Evolutionary conservation across 352 stramenopile genomes (phyloP).

Genomic region (Peronospora farinosa): DNA sequence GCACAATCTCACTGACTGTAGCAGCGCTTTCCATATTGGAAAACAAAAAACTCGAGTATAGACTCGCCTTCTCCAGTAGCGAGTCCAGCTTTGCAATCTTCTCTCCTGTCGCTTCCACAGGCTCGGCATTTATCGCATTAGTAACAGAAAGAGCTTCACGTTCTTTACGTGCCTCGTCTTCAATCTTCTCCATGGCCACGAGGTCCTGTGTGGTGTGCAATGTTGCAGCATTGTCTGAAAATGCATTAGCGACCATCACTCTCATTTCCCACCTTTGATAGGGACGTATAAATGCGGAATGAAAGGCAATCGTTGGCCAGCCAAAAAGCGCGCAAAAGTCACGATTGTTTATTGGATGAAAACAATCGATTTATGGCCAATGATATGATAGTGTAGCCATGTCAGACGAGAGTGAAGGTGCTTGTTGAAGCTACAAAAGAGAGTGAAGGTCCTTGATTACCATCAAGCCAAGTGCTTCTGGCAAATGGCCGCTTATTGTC

Average conservation of each 20-base stretch:
- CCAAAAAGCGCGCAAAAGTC: conserved; percentile 12
- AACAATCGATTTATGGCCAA: conserved; percentile 6
- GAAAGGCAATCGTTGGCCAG: conserved; percentile 6
- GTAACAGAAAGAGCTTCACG: conserved; percentile 18
- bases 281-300: conserved; percentile 18
- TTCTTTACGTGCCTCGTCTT: conserved; percentile 32
- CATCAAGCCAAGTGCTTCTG: too few relatives aligned
- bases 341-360: conserved; percentile 14
- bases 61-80: conserved; percentile 79
- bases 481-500: too few relatives aligned
- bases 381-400: conserved; percentile 15
- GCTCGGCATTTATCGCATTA: conserved; percentile 7
- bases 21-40: conserved; percentile 77
- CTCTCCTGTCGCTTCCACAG: conserved; percentile 42
- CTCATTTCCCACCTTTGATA: not conserved
- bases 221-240: conserved; percentile 16
- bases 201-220: conserved; percentile 53
- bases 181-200: conserved; percentile 65
- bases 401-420: not conserved
- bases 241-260: conserved; percentile 55
- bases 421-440: not conserved
- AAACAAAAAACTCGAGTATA: conserved; percentile 85
- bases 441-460: not conserved
- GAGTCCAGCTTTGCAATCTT: conserved; percentile 81
- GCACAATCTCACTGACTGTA: conserved; percentile 22